Evolutionary conservation across 1,284 basidiomycete species (phyloP).

Genomic region (Cryptococcus hybrid): DNA sequence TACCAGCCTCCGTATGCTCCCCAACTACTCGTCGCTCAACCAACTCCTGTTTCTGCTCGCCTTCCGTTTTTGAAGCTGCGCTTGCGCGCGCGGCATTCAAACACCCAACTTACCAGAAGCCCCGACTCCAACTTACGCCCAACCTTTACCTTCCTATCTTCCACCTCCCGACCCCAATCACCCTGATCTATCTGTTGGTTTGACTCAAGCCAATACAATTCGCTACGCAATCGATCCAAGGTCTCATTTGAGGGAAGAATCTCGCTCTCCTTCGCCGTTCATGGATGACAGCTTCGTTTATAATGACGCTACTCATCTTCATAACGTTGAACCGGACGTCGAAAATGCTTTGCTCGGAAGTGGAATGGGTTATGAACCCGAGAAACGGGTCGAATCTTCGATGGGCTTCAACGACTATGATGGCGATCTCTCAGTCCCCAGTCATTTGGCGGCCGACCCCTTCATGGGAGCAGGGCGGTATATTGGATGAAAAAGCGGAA

Average conservation of each 20-base stretch:
- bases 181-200: slow-evolving; percentile 35
- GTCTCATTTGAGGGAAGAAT: slow-evolving; percentile 12
- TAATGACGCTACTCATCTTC: background rate
- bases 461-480: background rate
- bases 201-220: slow-evolving; percentile 30
- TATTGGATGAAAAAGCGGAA: background rate
- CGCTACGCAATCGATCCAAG: slow-evolving; percentile 20
- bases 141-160: slow-evolving; percentile 36
- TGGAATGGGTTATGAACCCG: slow-evolving; percentile 1
- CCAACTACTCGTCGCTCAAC: too few species aligned
- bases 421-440: slow-evolving; percentile 20
- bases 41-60: too few species aligned
- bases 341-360: slow-evolving; percentile 33
- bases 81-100: too few species aligned
- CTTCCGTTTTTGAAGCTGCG: too few species aligned
- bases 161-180: slow-evolving; percentile 44
- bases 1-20: too few species aligned
- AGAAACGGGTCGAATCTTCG: background rate
- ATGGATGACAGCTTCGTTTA: slow-evolving; percentile 24
- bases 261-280: slow-evolving; percentile 35
- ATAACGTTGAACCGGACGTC: slow-evolving; percentile 13
- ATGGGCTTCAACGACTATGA: slow-evolving; percentile 18
- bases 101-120: background rate
- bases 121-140: slow-evolving; percentile 4
- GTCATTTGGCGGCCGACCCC: background rate